These are phyloP conservation scores for Debaryomyces sp. DNA, from an alignment of 1,139 yeast species.

Conservation along the genomic window DNA sequence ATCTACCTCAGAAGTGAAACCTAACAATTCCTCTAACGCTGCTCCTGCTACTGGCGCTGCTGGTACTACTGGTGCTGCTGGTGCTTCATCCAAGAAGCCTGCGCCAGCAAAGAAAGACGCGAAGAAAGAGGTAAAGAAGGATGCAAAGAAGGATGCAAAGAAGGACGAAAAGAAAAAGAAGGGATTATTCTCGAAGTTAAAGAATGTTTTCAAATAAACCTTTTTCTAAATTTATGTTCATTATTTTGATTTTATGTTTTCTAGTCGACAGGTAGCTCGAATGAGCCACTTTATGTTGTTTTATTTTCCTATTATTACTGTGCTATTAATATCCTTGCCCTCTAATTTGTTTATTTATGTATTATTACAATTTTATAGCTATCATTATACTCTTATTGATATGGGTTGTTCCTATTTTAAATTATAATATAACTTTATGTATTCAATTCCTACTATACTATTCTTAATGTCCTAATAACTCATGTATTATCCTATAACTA, in stretches of 20 bases:
- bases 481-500: slow-evolving; percentile 3
- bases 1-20: slow-evolving; percentile 10
- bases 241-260: background rate
- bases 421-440: background rate
- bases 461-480: background rate
- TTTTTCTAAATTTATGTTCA: slow-evolving; percentile 1
- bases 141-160: slow-evolving; percentile 25
- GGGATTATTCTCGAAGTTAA: slow-evolving; percentile 48
- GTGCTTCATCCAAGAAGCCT: slow-evolving; percentile 5
- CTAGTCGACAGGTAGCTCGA: background rate
- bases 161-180: slow-evolving; percentile 38
- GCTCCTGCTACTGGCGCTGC: slow-evolving; percentile 7
- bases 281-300: background rate
- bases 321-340: slow-evolving; percentile 2
- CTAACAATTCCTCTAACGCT: slow-evolving; percentile 11
- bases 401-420: background rate
- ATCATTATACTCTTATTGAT: slow-evolving; percentile 1
- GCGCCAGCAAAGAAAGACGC: slow-evolving; percentile 7
- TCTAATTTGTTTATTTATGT: slow-evolving; percentile 3
- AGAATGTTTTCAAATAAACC: slow-evolving; percentile 40
- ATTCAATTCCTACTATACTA: background rate
- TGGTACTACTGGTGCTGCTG: slow-evolving; percentile 9
- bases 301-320: background rate
- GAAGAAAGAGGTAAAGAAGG: slow-evolving; percentile 15
- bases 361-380: slow-evolving; percentile 3